Percentiles rank a stretch among this genome's conserved stretches.
Conservation (phyloP, 2,329 filamentous ascomycete species). For the Akanthomyces uredinophilus region DNA sequence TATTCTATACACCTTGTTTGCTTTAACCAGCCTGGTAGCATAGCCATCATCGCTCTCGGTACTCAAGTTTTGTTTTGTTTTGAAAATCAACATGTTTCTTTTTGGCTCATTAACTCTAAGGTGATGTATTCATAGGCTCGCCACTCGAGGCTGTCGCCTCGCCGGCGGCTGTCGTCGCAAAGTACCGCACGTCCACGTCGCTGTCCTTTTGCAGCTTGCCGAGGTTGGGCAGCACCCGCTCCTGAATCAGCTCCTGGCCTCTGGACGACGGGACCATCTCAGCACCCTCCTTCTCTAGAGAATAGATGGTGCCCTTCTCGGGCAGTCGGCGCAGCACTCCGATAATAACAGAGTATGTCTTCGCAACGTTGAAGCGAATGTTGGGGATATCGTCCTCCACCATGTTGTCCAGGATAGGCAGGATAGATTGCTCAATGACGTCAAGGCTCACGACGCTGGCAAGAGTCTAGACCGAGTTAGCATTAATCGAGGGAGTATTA, state of each 20-base stretch:
- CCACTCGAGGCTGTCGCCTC: conserved; percentile 44
- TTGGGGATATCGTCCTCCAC: conserved; percentile 94
- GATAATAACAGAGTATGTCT: conserved; percentile 89
- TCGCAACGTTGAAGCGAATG: conserved; percentile 98
- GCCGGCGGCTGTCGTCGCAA: conserved; percentile 83
- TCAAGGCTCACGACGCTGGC: conserved; percentile 88
- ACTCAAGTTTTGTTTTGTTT: conserved; percentile 9
- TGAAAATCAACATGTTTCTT: conserved; percentile 18
- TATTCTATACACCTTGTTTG: conserved; percentile 12
- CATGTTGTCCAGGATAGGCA: conserved; percentile 94
- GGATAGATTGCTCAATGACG: conserved; percentile 86
- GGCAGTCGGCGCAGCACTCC: conserved; percentile 88
- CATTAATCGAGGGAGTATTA: background rate
- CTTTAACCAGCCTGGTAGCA: background rate
- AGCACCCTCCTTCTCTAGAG: conserved; percentile 72
- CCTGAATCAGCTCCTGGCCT: conserved; percentile 75
- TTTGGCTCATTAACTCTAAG: conserved; percentile 44
- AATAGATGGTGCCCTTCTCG: conserved; percentile 78
- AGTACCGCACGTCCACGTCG: conserved; percentile 97
- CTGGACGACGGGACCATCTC: conserved; percentile 60
- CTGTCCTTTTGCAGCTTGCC: conserved; percentile 96
- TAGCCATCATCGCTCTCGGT: conserved; percentile 4
- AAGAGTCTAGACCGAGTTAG: conserved; percentile 62
- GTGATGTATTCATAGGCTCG: conserved; percentile 61
- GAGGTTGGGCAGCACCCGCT: conserved; percentile 81